These are phyloP conservation scores for Sporothrix pallida DNA, from an alignment of 2,329 filamentous ascomycete species.

Conservation along the genomic window DNA sequence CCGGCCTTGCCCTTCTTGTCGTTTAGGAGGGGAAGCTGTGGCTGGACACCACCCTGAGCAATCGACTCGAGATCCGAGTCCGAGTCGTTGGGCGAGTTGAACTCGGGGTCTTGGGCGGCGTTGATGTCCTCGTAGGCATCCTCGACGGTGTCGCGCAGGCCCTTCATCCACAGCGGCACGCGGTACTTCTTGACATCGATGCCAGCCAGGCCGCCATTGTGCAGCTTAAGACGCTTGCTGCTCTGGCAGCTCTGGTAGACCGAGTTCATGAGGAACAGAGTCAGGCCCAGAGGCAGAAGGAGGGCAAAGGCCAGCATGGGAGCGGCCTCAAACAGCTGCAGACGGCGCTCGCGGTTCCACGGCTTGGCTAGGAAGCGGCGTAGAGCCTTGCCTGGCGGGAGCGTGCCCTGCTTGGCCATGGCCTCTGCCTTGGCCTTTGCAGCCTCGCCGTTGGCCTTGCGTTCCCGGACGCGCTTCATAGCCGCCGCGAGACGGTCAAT, in stretches of 20 bases:
- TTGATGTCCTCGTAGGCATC: slow-evolving; percentile 77
- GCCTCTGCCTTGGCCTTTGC: slow-evolving; percentile 20
- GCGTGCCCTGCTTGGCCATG: background rate
- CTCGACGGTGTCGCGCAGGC: slow-evolving; percentile 77
- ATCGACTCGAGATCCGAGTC: slow-evolving; percentile 41
- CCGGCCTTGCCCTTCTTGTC: background rate
- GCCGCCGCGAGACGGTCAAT: slow-evolving; percentile 4
- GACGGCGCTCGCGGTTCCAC: slow-evolving; percentile 33
- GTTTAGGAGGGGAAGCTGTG: slow-evolving; percentile 6
- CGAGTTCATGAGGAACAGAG: slow-evolving; percentile 76
- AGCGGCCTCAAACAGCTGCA: slow-evolving; percentile 32
- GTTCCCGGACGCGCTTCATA: slow-evolving; percentile 18
- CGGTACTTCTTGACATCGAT: slow-evolving; percentile 73
- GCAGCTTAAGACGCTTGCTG: slow-evolving; percentile 73
- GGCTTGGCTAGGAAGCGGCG: slow-evolving; percentile 33
- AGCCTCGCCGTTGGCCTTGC: slow-evolving; percentile 16
- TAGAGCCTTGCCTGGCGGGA: slow-evolving; percentile 25
- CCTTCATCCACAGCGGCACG: slow-evolving; percentile 75
- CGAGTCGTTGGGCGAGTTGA: slow-evolving; percentile 62
- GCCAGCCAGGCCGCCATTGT: slow-evolving; percentile 73
- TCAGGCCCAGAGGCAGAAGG: slow-evolving; percentile 74
- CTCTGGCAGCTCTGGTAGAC: slow-evolving; percentile 78
- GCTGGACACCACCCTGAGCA: slow-evolving; percentile 38
- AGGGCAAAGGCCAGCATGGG: slow-evolving; percentile 68
- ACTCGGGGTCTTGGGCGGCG: slow-evolving; percentile 71